phyloP scores from a whole-genome alignment of 257 asterid species.

The Solanum arcanum region DNA sequence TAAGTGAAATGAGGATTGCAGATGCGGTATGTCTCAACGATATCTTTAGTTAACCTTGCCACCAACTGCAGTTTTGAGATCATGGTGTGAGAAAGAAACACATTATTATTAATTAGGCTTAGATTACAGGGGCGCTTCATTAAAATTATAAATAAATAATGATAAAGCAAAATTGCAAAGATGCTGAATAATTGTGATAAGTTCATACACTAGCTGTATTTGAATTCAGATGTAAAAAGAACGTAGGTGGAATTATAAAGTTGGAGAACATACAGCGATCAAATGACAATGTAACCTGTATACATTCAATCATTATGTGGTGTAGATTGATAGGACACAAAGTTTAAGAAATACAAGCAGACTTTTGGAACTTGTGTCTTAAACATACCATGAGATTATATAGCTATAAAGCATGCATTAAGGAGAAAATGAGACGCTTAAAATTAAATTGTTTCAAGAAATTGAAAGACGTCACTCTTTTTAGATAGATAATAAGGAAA shows the following conservation, averaged over 20 bases:
- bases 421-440: not conserved
- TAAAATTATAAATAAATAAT: not conserved
- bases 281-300: not conserved
- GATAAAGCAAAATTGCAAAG: not conserved
- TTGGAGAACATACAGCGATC: not conserved
- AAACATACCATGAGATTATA: not conserved
- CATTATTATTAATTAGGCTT: not conserved
- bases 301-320: not conserved
- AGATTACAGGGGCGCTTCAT: not conserved
- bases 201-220: not conserved
- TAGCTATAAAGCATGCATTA: not conserved
- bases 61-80: slow-evolving; percentile 56
- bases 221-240: not conserved
- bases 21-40: slow-evolving; percentile 63
- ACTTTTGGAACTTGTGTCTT: not conserved
- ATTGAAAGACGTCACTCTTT: not conserved
- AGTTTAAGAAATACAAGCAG: not conserved
- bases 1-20: slow-evolving; percentile 84
- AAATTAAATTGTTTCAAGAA: not conserved
- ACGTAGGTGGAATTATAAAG: not conserved
- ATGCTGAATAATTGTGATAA: not conserved
- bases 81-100: not conserved
- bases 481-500: not conserved
- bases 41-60: slow-evolving; percentile 85
- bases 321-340: not conserved